These are phyloP conservation scores for Diaporthe vexans DNA, from an alignment of 2,329 filamentous ascomycete species.

Conservation along the genomic window DNA sequence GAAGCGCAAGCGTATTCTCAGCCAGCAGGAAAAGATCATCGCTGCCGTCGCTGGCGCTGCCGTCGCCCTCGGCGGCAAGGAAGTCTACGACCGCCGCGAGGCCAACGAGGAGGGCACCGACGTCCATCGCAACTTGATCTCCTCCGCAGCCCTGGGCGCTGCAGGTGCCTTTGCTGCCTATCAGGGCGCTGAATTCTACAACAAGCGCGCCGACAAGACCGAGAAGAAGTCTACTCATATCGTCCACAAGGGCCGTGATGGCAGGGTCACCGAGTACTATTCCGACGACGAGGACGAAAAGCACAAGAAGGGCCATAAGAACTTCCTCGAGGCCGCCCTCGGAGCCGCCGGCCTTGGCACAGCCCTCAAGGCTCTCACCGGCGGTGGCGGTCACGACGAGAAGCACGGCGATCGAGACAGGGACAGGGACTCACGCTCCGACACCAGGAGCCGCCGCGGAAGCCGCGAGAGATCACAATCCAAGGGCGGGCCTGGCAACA, in stretches of 20 bases:
- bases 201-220: conserved; percentile 69
- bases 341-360: conserved; percentile 73
- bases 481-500: conserved; percentile 61
- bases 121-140: conserved; percentile 70
- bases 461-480: conserved; percentile 67
- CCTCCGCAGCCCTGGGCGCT: conserved; percentile 73
- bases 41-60: conserved; percentile 76
- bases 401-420: conserved; percentile 45
- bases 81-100: conserved; percentile 74
- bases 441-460: conserved; percentile 64
- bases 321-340: conserved; percentile 74
- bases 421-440: conserved; percentile 51
- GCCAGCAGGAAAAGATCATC: conserved; percentile 76
- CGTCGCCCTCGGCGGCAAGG: conserved; percentile 75
- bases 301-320: conserved; percentile 73
- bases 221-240: conserved; percentile 68
- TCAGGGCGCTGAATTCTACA: conserved; percentile 73
- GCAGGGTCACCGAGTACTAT: conserved; percentile 67
- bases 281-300: conserved; percentile 68
- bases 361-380: conserved; percentile 72
- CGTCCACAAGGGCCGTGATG: conserved; percentile 68
- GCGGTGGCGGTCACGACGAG: conserved; percentile 59
- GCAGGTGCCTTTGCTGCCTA: conserved; percentile 76
- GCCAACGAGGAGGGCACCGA: conserved; percentile 64
- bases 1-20: conserved; percentile 65